Base-by-base conservation (phyloP, 352 stramenopile species). In the Globisporangium okanoganense region DNA sequence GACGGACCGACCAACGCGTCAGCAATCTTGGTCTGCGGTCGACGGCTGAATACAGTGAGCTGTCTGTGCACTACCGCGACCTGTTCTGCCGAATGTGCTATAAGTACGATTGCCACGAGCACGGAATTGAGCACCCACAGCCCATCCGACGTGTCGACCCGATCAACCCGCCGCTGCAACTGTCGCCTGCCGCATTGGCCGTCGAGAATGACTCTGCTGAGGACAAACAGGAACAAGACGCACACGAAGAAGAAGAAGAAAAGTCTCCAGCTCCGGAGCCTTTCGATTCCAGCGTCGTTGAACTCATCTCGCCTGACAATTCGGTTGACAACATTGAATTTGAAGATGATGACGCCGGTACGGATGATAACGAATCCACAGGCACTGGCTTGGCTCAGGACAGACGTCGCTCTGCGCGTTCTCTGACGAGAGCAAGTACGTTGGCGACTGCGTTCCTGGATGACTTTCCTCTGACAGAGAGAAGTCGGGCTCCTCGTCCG, bases 1-100 rank as follows among this genome's bases (percentile, higher is more conserved):
- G 3, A 27, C 35, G 54, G 14, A 22, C 44, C 16, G 61, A 66
- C 6, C 16, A 22, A 31, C 53, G 53, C n/a, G 53, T 35, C 4
- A 52, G 61, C 7, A 53, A 40, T 5, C 61, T 66, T 22, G 61
- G 61, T 8, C 48, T 69, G 44, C 75, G 70, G 3, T 67, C 78
- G 24, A 82, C 78, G 8, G 68, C 59, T 31, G 70, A 86, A 33
- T 98, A 96, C 56, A 66, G 66, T 7, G 72, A 89, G 51, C 63
- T 95, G 22, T 82, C 87, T 40, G 82, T 96, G 66, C 92, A 83
- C 3, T 97, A 95, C 67, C 80, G 87, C n/a, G 81, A 96, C 45
- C 69, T 98, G 24, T 97, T 97, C 58, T 98, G 93, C 66, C 78
- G 88, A 33, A 86, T 91, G 71, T 98, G 93, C 68, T 97, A 97